phyloP scores from a whole-genome alignment of 2,329 filamentous ascomycete species.

The Fusarium transvaalense region DNA sequence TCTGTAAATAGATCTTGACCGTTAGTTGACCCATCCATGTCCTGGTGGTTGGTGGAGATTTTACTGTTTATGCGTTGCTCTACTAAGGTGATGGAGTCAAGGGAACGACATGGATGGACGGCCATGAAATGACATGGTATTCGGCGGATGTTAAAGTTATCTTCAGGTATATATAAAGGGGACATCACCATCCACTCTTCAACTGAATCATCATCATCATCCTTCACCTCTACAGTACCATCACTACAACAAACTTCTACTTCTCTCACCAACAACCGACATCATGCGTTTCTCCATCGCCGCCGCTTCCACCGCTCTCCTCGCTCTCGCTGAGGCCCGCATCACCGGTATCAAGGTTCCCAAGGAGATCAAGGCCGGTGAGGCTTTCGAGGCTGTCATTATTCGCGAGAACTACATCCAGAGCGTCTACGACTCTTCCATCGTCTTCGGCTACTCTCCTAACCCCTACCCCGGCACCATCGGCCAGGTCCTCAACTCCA shows the following conservation, averaged over 20 bases:
- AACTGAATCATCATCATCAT: background rate
- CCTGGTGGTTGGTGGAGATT: background rate
- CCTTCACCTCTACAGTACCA: background rate
- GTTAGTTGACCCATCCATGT: constrained; percentile 1
- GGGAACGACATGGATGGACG: constrained; percentile 1
- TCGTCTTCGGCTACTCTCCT: constrained; percentile 57
- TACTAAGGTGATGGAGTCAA: background rate
- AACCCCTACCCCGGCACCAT: constrained; percentile 48
- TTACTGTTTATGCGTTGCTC: constrained; percentile 1
- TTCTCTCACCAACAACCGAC: background rate
- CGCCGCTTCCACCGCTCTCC: constrained; percentile 44
- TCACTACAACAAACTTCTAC: background rate
- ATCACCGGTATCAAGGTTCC: constrained; percentile 60
- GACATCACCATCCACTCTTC: background rate
- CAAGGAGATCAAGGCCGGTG: constrained; percentile 54
- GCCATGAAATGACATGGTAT: background rate
- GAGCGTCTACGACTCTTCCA: constrained; percentile 58
- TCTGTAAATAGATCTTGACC: constrained; percentile 29
- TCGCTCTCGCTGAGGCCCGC: constrained; percentile 53
- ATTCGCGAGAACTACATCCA: constrained; percentile 60
- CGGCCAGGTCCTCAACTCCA: constrained; percentile 47
- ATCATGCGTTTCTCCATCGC: constrained; percentile 48
- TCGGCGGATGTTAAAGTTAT: background rate
- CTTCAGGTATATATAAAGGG: constrained; percentile 19
- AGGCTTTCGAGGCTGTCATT: constrained; percentile 56